A percentile compares a stretch with the other conserved stretches of the same genome.
Conservation (phyloP, 1,284 basidiomycete genomes). For the Pseudozyma tsukubaensis region DNA sequence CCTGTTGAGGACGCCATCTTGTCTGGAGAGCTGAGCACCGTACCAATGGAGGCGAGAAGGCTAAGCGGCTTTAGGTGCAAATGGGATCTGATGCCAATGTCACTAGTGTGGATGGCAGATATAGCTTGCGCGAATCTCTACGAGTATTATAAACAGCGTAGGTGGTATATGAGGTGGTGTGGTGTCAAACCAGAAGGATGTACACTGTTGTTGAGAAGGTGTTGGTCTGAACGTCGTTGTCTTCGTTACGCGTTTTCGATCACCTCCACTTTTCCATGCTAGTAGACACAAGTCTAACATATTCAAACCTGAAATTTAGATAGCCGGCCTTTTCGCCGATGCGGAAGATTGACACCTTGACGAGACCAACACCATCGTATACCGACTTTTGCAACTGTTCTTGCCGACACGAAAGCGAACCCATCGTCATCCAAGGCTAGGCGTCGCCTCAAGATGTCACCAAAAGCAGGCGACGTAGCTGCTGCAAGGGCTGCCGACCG, state of each 20-base stretch:
- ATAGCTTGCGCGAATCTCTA: too few species aligned
- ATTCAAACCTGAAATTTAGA: neutral
- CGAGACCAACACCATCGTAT: conserved; percentile 14
- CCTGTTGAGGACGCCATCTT: conserved; percentile 35
- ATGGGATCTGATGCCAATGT: too few species aligned
- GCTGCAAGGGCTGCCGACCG: too few species aligned
- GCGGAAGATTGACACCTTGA: neutral
- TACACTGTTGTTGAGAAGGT: conserved; percentile 6
- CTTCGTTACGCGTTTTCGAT: conserved; percentile 50
- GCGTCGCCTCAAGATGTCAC: too few species aligned
- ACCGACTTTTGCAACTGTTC: too few species aligned
- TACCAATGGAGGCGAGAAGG: neutral
- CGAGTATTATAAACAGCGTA: neutral
- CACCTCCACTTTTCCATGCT: conserved; percentile 38
- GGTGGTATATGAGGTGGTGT: neutral
- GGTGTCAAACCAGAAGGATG: neutral
- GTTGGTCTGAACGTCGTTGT: conserved; percentile 41
- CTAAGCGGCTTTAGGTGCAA: too few species aligned
- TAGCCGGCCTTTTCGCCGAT: conserved; percentile 33
- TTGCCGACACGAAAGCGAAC: too few species aligned
- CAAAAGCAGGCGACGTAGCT: too few species aligned
- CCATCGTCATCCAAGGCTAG: too few species aligned
- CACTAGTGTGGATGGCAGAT: too few species aligned
- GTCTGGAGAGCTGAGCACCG: neutral
- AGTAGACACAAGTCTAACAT: conserved; percentile 11